Evolutionary conservation across 352 stramenopile genomes (phyloP).

Genomic region (Pythium graminicola): DNA sequence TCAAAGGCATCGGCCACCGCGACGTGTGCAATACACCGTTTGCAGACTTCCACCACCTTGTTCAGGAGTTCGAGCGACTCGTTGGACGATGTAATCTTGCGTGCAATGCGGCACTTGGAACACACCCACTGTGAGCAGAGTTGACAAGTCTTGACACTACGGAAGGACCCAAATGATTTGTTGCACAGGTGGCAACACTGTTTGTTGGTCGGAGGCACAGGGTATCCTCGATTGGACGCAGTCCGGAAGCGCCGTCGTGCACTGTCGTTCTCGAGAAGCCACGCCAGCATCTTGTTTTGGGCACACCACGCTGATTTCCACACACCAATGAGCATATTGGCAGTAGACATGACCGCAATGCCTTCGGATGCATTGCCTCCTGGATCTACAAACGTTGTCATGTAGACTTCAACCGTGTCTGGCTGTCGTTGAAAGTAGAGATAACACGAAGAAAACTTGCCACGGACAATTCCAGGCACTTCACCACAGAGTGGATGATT

Average conservation of each 20-base stretch:
- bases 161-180: slow-evolving; percentile 20
- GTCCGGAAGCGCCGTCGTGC: slow-evolving; percentile 8
- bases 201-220: no score
- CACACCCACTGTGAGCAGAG: slow-evolving; percentile 25
- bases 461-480: slow-evolving; percentile 13
- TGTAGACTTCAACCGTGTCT: slow-evolving; percentile 16
- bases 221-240: slow-evolving; percentile 8
- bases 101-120: slow-evolving; percentile 24
- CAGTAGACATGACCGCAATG: slow-evolving; percentile 13
- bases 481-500: slow-evolving; percentile 11
- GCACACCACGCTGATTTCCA: slow-evolving; percentile 22
- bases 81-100: slow-evolving; percentile 21
- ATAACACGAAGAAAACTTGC: no score
- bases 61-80: no score
- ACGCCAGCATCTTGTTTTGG: slow-evolving; percentile 35
- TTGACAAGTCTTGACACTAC: slow-evolving; percentile 25
- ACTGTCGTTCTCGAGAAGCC: no score
- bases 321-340: slow-evolving; percentile 16
- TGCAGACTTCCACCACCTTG: slow-evolving; percentile 25
- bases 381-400: slow-evolving; percentile 4
- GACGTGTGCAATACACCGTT: slow-evolving; percentile 25
- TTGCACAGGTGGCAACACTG: slow-evolving; percentile 22
- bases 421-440: no score
- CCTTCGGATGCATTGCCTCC: slow-evolving; percentile 11
- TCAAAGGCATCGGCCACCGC: no score